These are phyloP conservation scores for Penstemon eatonii DNA, from an alignment of 257 asterid genomes.

Conservation along the genomic window DNA sequence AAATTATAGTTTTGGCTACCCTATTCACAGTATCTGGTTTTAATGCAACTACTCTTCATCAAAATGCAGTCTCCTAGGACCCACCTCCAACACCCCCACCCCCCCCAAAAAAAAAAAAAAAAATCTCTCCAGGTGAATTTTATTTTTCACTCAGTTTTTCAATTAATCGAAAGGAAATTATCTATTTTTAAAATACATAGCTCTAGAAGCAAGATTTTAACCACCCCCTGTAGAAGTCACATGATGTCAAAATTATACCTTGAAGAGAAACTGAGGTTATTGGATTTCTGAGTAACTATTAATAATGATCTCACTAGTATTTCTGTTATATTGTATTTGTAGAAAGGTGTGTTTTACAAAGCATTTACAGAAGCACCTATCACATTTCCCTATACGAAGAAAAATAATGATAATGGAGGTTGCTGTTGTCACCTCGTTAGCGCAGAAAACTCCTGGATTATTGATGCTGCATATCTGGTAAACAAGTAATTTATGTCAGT, in stretches of 20 bases:
- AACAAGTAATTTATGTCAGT: conserved; percentile 21
- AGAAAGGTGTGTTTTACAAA: not conserved
- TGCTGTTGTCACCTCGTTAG: conserved; percentile 61
- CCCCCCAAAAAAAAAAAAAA: conserved; percentile 6
- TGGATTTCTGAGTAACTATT: not conserved
- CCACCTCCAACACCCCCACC: too few species aligned
- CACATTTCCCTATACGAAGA: not conserved
- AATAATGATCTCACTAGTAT: too few species aligned
- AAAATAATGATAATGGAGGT: conserved; percentile 22
- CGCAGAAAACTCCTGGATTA: conserved; percentile 85
- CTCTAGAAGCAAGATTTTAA: conserved; percentile 1
- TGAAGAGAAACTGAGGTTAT: conserved; percentile 8
- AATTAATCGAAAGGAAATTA: not conserved
- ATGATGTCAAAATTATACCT: not conserved
- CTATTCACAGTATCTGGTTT: not conserved
- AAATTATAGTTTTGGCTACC: not conserved
- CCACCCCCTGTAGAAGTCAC: not conserved
- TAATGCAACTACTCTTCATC: not conserved
- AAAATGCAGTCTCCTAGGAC: not conserved
- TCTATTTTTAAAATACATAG: not conserved
- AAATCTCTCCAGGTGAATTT: not conserved
- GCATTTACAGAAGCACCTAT: conserved; percentile 4
- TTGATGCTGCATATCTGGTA: conserved; percentile 70
- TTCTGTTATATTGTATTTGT: not conserved
- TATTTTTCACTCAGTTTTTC: not conserved